Evolutionary conservation across 345 rosid species (phyloP).

Genomic region (Populus deltoides): DNA sequence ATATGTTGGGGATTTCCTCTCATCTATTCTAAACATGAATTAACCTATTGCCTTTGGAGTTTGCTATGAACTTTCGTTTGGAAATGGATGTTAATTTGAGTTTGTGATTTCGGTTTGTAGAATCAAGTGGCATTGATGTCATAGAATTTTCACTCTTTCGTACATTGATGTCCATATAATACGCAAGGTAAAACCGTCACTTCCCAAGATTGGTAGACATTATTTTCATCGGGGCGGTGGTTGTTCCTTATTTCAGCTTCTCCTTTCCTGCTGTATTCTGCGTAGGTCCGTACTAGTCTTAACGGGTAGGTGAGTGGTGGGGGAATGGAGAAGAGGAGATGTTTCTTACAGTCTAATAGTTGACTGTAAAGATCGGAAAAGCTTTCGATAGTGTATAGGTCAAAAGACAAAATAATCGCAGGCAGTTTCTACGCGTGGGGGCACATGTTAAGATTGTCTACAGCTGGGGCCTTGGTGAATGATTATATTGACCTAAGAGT

Average conservation of each 20-base stretch:
- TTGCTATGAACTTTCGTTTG: background rate
- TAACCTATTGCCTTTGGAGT: background rate
- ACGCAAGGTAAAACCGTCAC: too few relatives aligned
- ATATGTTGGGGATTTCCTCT: conserved; percentile 1
- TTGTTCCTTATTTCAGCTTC: background rate
- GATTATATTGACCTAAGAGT: too few relatives aligned
- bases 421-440: background rate
- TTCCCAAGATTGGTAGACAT: too few relatives aligned
- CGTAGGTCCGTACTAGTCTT: too few relatives aligned
- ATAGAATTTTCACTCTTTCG: too few relatives aligned
- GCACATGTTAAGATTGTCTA: too few relatives aligned
- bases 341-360: background rate
- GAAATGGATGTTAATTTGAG: background rate
- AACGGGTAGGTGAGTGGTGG: too few relatives aligned
- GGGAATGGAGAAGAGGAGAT: too few relatives aligned
- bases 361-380: background rate
- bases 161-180: too few relatives aligned
- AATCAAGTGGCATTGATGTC: background rate
- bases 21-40: conserved; percentile 1
- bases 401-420: background rate
- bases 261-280: background rate
- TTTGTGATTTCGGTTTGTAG: background rate
- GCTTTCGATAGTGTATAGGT: background rate
- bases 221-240: background rate
- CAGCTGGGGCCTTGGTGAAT: background rate